These are phyloP conservation scores for Coemansia brasiliensis DNA, from an alignment of 192 early-diverging fungal species.

Conservation along the genomic window DNA sequence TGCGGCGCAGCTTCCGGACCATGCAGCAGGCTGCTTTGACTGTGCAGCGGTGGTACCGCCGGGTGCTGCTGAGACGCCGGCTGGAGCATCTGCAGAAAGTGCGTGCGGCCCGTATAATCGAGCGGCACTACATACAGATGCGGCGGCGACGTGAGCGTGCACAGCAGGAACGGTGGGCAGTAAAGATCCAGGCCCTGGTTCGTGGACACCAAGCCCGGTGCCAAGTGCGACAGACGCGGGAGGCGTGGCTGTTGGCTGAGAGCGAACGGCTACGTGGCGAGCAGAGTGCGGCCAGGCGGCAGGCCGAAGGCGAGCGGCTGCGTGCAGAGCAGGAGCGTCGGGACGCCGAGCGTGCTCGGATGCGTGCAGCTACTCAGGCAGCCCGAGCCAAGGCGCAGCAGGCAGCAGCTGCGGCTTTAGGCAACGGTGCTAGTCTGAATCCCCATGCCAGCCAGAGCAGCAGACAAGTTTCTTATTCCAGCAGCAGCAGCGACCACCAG, in stretches of 20 bases:
- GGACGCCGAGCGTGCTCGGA: slow-evolving; percentile 19
- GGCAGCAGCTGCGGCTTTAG: slow-evolving; percentile 9
- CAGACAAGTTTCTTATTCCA: background rate
- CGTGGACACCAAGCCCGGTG: slow-evolving; percentile 6
- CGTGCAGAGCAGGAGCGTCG: slow-evolving; percentile 19
- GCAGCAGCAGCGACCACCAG: background rate
- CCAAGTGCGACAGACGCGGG: background rate
- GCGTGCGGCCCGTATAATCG: slow-evolving; percentile 34
- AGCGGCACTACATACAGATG: slow-evolving; percentile 11
- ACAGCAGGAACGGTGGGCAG: background rate
- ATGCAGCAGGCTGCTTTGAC: slow-evolving; percentile 41
- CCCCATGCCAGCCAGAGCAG: slow-evolving; percentile 2
- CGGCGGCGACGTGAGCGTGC: background rate
- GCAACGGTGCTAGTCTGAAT: background rate
- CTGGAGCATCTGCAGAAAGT: slow-evolving; percentile 10
- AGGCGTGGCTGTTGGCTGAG: slow-evolving; percentile 8
- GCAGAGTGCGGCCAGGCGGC: background rate
- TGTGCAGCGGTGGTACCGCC: slow-evolving; percentile 38
- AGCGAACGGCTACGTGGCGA: slow-evolving; percentile 10
- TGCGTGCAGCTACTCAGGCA: slow-evolving; percentile 19
- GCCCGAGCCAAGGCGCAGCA: slow-evolving; percentile 27
- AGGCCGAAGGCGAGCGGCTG: slow-evolving; percentile 25
- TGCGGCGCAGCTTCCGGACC: slow-evolving; percentile 57
- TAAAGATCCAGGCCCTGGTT: slow-evolving; percentile 5
- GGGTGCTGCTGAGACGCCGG: slow-evolving; percentile 10